Base-by-base conservation (phyloP, 2,329 filamentous ascomycete species). In the Xylaria sp. region DNA sequence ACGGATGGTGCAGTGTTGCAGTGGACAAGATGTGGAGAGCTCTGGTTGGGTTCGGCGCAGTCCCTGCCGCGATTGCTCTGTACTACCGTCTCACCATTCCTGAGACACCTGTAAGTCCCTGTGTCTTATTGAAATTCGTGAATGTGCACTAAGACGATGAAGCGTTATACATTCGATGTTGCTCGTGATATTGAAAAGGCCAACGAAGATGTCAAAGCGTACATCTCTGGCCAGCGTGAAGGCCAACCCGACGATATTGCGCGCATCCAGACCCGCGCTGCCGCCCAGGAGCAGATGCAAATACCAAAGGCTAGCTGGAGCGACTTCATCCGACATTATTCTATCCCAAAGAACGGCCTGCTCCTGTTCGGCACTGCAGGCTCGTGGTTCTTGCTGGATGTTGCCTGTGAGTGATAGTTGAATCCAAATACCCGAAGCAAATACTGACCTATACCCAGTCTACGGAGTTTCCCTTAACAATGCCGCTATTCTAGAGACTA, bases 1-100 rank as follows among this genome's bases (percentile, higher is more conserved):
- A 81, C 23, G 88, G 85, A 25, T 84, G 82, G 60, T 92, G 90
- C 72, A 79, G 81, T 52, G 71, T 87, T n/a, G 88, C 89, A 6
- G 90, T 94, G 5, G 92, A 95, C 80, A 93, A 92, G 83, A 94
- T 94, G 89, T 95, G 92, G 92, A 86, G 92, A 69, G 83, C 88
- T 14, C 83, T 95, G 51, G 91, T 95, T 72, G 92, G 91, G 12
- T 91, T 94, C 71, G 92, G 92, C 68, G 91, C 90, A 46, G 86
- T 95, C 8, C 92, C 92, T 2, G 92, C 89, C 45, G 91, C 88
- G 74, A 87, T 94, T 66, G 92, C 92, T 19, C 85, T 96, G 17
- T 95, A 95, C 81, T 95, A 89, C 78, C 78, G 79, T 49, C 56
- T 95, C 3, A 95, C 92, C 55, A 94, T 96, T 68, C 92, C 92